These are phyloP conservation scores for Talaromyces albobiverticillius DNA, from an alignment of 2,329 filamentous ascomycete species.

Conservation along the genomic window DNA sequence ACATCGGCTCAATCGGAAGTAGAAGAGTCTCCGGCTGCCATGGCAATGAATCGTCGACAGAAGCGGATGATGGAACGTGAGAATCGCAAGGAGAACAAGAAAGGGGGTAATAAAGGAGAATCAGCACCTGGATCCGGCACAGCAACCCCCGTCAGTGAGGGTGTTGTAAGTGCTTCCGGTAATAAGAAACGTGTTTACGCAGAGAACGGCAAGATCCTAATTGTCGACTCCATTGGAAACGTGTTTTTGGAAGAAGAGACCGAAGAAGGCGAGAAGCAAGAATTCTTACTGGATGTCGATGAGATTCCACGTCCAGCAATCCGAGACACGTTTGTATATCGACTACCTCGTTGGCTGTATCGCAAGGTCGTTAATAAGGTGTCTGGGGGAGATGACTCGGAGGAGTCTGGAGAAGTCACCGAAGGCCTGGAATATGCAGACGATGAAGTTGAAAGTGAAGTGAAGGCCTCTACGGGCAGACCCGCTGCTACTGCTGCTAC, in stretches of 20 bases:
- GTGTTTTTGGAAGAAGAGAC: constrained; percentile 93
- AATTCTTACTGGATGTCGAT: constrained; percentile 84
- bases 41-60: constrained; percentile 77
- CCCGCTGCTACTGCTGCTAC: background rate
- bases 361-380: constrained; percentile 35
- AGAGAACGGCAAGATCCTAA: constrained; percentile 90
- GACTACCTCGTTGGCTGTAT: constrained; percentile 73
- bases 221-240: constrained; percentile 88
- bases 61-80: constrained; percentile 86
- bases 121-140: constrained; percentile 37
- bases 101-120: constrained; percentile 33
- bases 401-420: background rate
- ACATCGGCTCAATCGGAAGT: constrained; percentile 44
- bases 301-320: constrained; percentile 77
- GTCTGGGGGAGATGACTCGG: background rate
- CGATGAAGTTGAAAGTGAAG: background rate
- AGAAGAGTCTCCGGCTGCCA: constrained; percentile 49
- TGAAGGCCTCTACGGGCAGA: background rate
- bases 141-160: constrained; percentile 55
- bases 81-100: constrained; percentile 60
- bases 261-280: constrained; percentile 76
- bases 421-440: constrained; percentile 4
- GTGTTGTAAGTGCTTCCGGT: constrained; percentile 48
- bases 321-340: constrained; percentile 77
- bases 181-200: constrained; percentile 84